Conservation (phyloP, 1,284 basidiomycete genomes). For the Anthracocystis setariae region DNA sequence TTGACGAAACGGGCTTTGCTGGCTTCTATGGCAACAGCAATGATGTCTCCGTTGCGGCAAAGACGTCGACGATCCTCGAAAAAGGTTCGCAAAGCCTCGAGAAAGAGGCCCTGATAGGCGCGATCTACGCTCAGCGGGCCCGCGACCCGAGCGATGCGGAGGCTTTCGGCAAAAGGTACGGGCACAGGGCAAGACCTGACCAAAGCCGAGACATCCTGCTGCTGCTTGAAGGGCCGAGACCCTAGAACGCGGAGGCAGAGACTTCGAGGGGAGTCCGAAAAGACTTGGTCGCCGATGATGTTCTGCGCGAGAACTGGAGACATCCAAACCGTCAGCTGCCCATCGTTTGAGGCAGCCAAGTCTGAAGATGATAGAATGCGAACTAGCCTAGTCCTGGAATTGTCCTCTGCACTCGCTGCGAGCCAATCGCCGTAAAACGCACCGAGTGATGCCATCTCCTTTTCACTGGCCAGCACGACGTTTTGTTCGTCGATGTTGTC, state of each 20-base stretch:
- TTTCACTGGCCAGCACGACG: conserved; percentile 54
- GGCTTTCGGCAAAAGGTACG: conserved; percentile 59
- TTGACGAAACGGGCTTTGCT: conserved; percentile 66
- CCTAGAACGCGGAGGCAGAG: conserved; percentile 37
- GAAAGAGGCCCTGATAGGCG: conserved; percentile 77
- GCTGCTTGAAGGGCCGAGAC: conserved; percentile 13
- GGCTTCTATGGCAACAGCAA: conserved; percentile 77
- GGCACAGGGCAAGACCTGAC: conserved; percentile 53
- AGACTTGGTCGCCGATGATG: conserved; percentile 38
- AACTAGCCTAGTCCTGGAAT: conserved; percentile 38
- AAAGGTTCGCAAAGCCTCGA: conserved; percentile 76
- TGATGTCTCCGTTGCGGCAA: conserved; percentile 82
- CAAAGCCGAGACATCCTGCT: conserved; percentile 42
- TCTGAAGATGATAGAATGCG: conserved; percentile 43
- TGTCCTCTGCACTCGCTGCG: conserved; percentile 62
- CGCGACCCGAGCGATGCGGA: conserved; percentile 85
- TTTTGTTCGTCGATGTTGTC: conserved; percentile 59
- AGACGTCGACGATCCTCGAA: conserved; percentile 75
- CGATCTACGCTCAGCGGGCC: conserved; percentile 81
- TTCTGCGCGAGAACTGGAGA: conserved; percentile 58
- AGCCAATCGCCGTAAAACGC: conserved; percentile 90
- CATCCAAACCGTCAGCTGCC: conserved; percentile 25
- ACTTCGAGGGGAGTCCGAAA: conserved; percentile 15
- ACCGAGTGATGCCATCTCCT: conserved; percentile 78
- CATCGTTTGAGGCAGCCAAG: conserved; percentile 8